phyloP scores from a whole-genome alignment of 768 basidiomycete genomes.

The Hypsizygus marmoreus region DNA sequence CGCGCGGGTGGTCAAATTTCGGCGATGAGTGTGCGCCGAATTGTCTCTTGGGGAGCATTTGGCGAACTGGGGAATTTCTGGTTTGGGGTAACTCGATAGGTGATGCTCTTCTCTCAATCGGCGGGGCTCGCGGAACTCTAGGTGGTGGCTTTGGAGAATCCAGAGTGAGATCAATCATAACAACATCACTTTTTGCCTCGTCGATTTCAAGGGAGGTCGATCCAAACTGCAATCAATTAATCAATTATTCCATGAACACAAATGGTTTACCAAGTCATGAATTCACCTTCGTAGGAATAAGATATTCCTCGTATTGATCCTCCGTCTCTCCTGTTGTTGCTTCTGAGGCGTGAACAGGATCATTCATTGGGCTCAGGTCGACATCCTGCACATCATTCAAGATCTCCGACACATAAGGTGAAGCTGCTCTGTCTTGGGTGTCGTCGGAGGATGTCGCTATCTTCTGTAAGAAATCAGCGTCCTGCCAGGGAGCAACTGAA shows the following conservation, averaged over 20 bases:
- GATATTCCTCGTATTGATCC: too few species aligned
- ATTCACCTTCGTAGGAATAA: conserved; percentile 6
- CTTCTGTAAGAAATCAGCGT: conserved; percentile 8
- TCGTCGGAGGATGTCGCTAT: conserved; percentile 5
- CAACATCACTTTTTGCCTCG: conserved; percentile 17
- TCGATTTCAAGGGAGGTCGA: conserved; percentile 4
- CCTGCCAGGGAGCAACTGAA: conserved; percentile 6
- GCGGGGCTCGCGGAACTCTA: neutral
- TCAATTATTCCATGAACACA: too few species aligned
- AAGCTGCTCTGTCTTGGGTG: too few species aligned
- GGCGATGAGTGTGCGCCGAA: neutral
- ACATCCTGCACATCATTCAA: too few species aligned
- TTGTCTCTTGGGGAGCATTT: too few species aligned
- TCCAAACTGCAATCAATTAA: neutral
- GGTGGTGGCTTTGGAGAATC: conserved; percentile 19
- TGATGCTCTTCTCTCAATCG: neutral
- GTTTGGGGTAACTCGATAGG: neutral
- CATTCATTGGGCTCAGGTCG: too few species aligned
- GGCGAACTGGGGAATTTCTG: neutral
- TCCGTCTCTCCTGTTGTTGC: too few species aligned
- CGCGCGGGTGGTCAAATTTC: conserved; percentile 9
- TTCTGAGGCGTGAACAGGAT: too few species aligned
- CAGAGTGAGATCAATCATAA: conserved; percentile 49
- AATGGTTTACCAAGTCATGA: too few species aligned
- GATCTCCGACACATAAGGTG: too few species aligned